A percentile compares a stretch with the other conserved stretches of the same genome.
Evolutionary conservation across 2,329 filamentous ascomycete species (phyloP).

Genomic region (Pezicula neosporulosa): DNA sequence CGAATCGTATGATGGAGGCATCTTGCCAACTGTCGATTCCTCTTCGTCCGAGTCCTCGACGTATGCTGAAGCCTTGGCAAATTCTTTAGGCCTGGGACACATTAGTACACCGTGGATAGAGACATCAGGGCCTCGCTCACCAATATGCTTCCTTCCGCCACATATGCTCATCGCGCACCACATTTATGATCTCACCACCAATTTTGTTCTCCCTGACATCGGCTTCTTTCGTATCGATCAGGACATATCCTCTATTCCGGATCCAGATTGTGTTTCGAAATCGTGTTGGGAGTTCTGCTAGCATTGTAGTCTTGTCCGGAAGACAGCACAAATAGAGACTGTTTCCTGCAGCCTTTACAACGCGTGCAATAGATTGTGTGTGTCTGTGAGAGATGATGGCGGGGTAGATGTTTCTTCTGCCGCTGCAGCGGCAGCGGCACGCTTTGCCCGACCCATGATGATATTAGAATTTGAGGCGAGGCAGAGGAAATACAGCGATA

Average conservation of each 20-base stretch:
- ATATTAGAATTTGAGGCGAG: neutral
- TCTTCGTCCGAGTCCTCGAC: conserved; percentile 67
- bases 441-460: conserved; percentile 70
- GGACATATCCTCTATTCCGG: conserved; percentile 80
- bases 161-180: conserved; percentile 84
- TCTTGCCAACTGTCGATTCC: conserved; percentile 76
- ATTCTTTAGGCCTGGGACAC: conserved; percentile 70
- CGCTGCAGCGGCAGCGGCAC: conserved; percentile 72
- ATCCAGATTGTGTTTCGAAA: conserved; percentile 96
- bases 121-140: conserved; percentile 39
- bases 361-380: conserved; percentile 70
- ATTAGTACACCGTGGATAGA: conserved; percentile 2
- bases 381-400: conserved; percentile 54
- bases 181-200: conserved; percentile 85
- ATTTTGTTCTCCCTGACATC: conserved; percentile 72
- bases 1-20: conserved; percentile 80
- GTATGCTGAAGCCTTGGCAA: conserved; percentile 61
- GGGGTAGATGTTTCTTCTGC: conserved; percentile 66
- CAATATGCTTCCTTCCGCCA: conserved; percentile 92
- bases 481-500: neutral
- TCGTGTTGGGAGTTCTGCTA: conserved; percentile 78
- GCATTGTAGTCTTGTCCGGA: conserved; percentile 59
- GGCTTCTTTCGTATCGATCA: conserved; percentile 69
- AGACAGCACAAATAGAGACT: conserved; percentile 80
- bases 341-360: conserved; percentile 82